These are phyloP conservation scores for Suillus brevipes DNA, from an alignment of 768 basidiomycete species.

Conservation along the genomic window DNA sequence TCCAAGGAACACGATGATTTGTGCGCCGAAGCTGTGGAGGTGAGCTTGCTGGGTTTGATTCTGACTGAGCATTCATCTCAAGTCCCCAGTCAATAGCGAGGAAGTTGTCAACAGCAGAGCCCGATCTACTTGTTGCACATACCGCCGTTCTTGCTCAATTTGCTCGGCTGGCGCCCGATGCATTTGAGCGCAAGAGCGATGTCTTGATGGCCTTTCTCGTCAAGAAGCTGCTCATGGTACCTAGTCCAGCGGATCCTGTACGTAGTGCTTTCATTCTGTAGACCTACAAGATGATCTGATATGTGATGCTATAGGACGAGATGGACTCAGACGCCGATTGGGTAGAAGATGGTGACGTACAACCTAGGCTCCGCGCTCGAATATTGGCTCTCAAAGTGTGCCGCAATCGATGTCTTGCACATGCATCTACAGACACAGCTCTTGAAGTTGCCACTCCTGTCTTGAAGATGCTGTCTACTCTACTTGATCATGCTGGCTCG, in stretches of 20 bases:
- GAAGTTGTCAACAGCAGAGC: constrained; percentile 45
- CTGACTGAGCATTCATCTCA: neutral
- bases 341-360: constrained; percentile 66
- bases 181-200: constrained; percentile 80
- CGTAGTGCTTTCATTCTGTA: constrained; percentile 19
- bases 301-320: constrained; percentile 41
- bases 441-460: constrained; percentile 72
- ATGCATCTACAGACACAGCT: constrained; percentile 57
- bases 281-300: neutral
- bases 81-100: constrained; percentile 56
- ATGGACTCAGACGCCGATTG: constrained; percentile 72
- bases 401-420: constrained; percentile 76
- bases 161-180: constrained; percentile 62
- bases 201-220: constrained; percentile 70
- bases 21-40: constrained; percentile 63
- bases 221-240: constrained; percentile 67
- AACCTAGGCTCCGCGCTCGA: constrained; percentile 63
- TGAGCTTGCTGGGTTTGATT: constrained; percentile 31
- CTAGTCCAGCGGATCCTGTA: constrained; percentile 47
- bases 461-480: constrained; percentile 67
- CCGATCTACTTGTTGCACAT: constrained; percentile 60
- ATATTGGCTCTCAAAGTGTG: constrained; percentile 78
- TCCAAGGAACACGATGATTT: constrained; percentile 51
- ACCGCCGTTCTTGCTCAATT: constrained; percentile 75
- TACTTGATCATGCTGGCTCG: constrained; percentile 72